Base-by-base conservation (phyloP, 2,329 filamentous ascomycete genomes). In the Moelleriella libera region DNA sequence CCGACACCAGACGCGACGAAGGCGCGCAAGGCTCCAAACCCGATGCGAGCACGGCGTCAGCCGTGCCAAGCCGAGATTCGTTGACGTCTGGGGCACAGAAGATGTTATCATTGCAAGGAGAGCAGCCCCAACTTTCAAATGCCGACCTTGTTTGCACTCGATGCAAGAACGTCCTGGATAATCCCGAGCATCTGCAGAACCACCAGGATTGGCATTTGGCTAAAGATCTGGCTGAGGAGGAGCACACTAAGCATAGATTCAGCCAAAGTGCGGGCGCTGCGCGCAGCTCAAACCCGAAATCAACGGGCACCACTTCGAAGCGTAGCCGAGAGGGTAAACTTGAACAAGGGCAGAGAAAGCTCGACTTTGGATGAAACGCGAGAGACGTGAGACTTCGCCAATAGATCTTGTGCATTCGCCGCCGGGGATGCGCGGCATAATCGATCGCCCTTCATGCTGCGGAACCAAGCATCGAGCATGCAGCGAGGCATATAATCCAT, bases 181-280 rank as follows among this genome's bases (percentile, higher is more conserved):
- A 71, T 40, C 59, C 68, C 30, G 76, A 82, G 48, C 74, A 75
- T 55, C 60, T 80, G 44, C 75, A 81, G 53, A 89, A 85, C 64
- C 92, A 98, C 62, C 72, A 83, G 47, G 92, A 98, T 63, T 97
- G 89, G 83, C 92, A 98, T 66, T 83, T 95, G 65, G 92, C 92
- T 43, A 87, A 85, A 65, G 85, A 90, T 55, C 72, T 98, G 31
- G 82, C 89, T 53, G 75, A 80, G 2, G 64, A 72, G 49, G 75
- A 83, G 66, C 72, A 73, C 71, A 70, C 65, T 63, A 68, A 54
- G 49, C 57, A 62, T 50, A 57, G 63, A 68, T 69, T 72, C 62
- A 70, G 59, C 53, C 64, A 63, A 47, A 61, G 60, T 49, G 51
- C 57, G 53, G 52, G 55, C 52, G 49, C 60, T 54, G 60, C 57